These are phyloP conservation scores for Penicillium fimorum DNA, from an alignment of 495 filamentous ascomycete species.

Conservation along the genomic window DNA sequence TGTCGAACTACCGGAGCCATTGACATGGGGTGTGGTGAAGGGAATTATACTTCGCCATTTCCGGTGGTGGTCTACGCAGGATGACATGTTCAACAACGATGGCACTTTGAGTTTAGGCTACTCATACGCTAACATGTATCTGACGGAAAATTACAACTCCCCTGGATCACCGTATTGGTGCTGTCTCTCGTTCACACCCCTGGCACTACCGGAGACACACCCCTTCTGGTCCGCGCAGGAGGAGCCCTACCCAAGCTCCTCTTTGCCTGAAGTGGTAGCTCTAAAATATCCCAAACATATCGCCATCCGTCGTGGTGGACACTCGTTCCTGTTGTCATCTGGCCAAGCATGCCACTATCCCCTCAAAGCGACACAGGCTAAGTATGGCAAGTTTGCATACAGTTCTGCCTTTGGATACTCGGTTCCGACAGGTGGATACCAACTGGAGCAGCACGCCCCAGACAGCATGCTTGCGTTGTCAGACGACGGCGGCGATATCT, in stretches of 20 bases:
- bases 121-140: conserved; percentile 74
- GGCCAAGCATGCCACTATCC: conserved; percentile 79
- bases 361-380: conserved; percentile 74
- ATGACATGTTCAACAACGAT: conserved; percentile 68
- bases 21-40: conserved; percentile 76
- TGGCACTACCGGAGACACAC: conserved; percentile 64
- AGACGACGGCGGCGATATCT: conserved; percentile 75
- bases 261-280: conserved; percentile 52
- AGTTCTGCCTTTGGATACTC: conserved; percentile 72
- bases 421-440: conserved; percentile 71
- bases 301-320: conserved; percentile 54
- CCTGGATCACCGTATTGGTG: conserved; percentile 70
- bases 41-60: conserved; percentile 71
- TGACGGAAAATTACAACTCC: conserved; percentile 80
- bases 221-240: conserved; percentile 73
- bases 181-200: conserved; percentile 70
- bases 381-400: conserved; percentile 79
- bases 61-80: conserved; percentile 73
- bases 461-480: conserved; percentile 73
- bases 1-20: conserved; percentile 64
- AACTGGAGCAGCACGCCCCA: conserved; percentile 70
- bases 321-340: conserved; percentile 69
- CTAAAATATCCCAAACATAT: conserved; percentile 71
- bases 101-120: conserved; percentile 77
- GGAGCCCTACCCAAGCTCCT: conserved; percentile 54